phyloP scores from a whole-genome alignment of 306 rosid genomes.

The Cucumis sativus region Cucumber_9930_V3 NC_026658.2:1964501-1965000 shows the following conservation, averaged over 20 bases:
- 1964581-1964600: background rate
- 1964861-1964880: background rate
- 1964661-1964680: background rate
- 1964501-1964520: slow-evolving; percentile 61
- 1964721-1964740: background rate
- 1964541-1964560: background rate
- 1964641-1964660: background rate
- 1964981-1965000: slow-evolving; percentile 17
- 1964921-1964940: slow-evolving; percentile 26
- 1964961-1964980: slow-evolving; percentile 47
- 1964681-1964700: background rate
- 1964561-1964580: background rate
- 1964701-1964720: background rate
- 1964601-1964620: background rate
- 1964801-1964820: background rate
- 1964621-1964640: background rate
- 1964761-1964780: background rate
- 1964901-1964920: background rate
- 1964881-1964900: background rate
- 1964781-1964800: background rate
- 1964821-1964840: background rate
- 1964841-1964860: background rate
- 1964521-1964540: slow-evolving; percentile 5
- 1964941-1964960: slow-evolving; percentile 71
- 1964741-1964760: background rate